These are phyloP conservation scores for Kingdonia uniflora DNA, from an alignment of 164 flowering plant genomes.

Conservation along the genomic window DNA sequence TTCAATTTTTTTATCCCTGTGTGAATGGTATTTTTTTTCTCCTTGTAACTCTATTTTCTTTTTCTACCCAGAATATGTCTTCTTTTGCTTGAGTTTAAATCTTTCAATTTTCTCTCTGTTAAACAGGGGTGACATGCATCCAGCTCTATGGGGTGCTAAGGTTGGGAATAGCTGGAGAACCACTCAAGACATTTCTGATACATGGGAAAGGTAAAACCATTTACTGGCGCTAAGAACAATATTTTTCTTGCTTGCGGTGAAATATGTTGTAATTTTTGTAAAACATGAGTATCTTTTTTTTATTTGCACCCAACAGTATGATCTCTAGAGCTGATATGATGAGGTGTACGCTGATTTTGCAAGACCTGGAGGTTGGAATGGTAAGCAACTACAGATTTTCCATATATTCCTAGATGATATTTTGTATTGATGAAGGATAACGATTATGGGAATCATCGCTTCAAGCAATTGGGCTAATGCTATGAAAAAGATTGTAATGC, in stretches of 20 bases:
- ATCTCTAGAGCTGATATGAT: constrained; percentile 60
- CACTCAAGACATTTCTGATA: constrained; percentile 51
- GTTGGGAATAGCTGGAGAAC: constrained; percentile 80
- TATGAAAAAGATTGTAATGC: too few species aligned
- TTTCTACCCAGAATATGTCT: constrained; percentile 22
- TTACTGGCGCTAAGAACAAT: too few species aligned
- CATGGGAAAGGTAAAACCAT: constrained; percentile 34
- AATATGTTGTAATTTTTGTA: too few species aligned
- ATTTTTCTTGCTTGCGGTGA: too few species aligned
- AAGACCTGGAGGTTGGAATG: constrained; percentile 93
- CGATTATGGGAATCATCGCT: too few species aligned
- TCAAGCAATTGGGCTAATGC: too few species aligned
- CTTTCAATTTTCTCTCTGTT: too few species aligned
- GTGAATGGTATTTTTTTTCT: too few species aligned
- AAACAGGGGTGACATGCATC: constrained; percentile 68
- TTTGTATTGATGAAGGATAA: too few species aligned
- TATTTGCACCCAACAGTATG: constrained; percentile 35
- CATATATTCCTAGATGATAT: too few species aligned
- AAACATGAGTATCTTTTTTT: too few species aligned
- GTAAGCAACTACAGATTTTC: constrained; percentile 24
- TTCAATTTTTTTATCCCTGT: constrained; percentile 55
- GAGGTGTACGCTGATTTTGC: constrained; percentile 66
- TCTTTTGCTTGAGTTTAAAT: constrained; percentile 11
- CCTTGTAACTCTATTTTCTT: too few species aligned
- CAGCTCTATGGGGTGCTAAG: constrained; percentile 50